A percentile compares a stretch with the other conserved stretches of the same genome.
phyloP scores from a whole-genome alignment of 2,329 filamentous ascomycete genomes.

The Colletotrichum tanaceti region DNA sequence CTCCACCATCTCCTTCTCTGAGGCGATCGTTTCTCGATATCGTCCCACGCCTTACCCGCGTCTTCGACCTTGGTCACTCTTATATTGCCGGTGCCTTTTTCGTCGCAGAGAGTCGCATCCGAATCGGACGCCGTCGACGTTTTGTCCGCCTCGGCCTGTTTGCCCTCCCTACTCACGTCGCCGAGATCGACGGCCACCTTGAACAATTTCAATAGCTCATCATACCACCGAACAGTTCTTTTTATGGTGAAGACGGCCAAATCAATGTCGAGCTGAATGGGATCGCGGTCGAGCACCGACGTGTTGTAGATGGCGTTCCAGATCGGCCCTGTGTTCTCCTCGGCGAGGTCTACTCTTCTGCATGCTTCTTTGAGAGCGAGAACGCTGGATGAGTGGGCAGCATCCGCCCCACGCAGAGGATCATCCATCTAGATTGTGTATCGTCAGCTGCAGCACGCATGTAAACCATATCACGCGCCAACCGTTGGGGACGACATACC shows the following conservation, averaged over 20 bases:
- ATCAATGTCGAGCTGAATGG: conserved; percentile 13
- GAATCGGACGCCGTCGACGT: neutral
- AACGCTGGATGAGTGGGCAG: neutral
- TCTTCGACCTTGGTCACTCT: conserved; percentile 2
- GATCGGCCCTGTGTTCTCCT: neutral
- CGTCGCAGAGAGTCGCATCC: neutral
- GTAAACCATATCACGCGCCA: neutral
- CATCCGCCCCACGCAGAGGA: neutral
- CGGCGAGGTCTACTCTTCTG: neutral
- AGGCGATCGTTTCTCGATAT: neutral
- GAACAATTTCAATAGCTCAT: neutral
- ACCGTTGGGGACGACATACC: neutral
- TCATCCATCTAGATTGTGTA: neutral
- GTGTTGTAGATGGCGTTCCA: conserved; percentile 1
- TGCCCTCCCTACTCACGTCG: neutral
- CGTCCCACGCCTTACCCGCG: neutral
- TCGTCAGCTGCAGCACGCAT: neutral
- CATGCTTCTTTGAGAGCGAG: neutral
- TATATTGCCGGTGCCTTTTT: neutral
- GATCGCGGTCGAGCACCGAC: neutral
- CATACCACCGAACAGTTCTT: neutral
- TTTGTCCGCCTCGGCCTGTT: neutral
- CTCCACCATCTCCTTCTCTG: neutral
- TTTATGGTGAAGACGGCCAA: conserved; percentile 5
- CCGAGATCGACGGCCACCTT: neutral